Evolutionary conservation across 805 yeast genomes (phyloP), one percentile per base, ranked within the genome.

Genomic region (Saccharomycopsis sp.): DNA sequence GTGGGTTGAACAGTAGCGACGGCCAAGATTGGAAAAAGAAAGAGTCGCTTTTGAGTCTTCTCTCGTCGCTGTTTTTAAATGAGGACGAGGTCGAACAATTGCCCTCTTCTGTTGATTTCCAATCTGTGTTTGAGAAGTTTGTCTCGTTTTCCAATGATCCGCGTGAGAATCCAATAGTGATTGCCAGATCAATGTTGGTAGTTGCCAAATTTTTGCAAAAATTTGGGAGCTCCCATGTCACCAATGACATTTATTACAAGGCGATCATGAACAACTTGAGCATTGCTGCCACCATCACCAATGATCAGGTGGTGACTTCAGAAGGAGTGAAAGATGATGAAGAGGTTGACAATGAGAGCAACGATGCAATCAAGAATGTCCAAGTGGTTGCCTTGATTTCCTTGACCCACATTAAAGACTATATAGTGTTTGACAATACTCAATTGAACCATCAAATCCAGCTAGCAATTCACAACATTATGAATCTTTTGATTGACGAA

Each of bases 201-300:
- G 47, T 78, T 16, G 88, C 89, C 2, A 69, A 68, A 31, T 65
- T 73, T 39, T 56, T 80, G 37, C 75, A 72, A 46, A 74, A 69
- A 49, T 77, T 73, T 48, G 64, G 64, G 48, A 41, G 45, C 3
- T 37, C 71, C 0, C 54, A 62, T 1, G 53, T 55, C 32, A 49
- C 62, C 1, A 52, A 59, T 7, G 35, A 54, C 2, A 50, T 65
- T 34, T 69, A 67, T 0, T 31, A 34, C 25, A 25, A 40, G 12
- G 27, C 45, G 9, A 19, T 46, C 8, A 39, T 23, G n/a, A 35
- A 36, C 22, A 32, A 33, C 19, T 38, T 46, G n/a, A 30, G 16
- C 8, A 19, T 42, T 17, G 44, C 44, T 20, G 23, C 33, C 26
- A 31, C 13, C n/a, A 33, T 40, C 21, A 25, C 18, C 4, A 25